phyloP scores from a whole-genome alignment of 208 protist species.

The Wallacemonas collosoma region DNA sequence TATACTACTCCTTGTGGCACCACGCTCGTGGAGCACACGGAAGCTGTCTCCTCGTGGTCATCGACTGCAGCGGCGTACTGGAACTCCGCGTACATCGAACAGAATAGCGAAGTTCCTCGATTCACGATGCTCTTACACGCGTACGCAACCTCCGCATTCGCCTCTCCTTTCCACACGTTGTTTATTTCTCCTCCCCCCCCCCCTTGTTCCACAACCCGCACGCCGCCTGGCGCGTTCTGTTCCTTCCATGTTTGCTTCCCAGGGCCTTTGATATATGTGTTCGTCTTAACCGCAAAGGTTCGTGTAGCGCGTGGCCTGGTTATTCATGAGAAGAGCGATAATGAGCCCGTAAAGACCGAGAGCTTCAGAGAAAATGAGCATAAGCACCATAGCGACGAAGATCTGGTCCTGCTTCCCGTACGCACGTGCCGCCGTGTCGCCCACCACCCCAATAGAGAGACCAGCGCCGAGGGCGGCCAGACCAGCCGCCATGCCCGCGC shows the following conservation, averaged over 20 bases:
- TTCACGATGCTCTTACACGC: too few species aligned
- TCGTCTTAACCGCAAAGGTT: slow-evolving; percentile 45
- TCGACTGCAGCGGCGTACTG: too few species aligned
- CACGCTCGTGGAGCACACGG: too few species aligned
- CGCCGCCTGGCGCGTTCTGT: too few species aligned
- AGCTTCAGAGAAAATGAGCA: slow-evolving; percentile 99
- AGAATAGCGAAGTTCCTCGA: too few species aligned
- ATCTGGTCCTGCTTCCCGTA: slow-evolving; percentile 97
- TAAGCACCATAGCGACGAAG: slow-evolving; percentile 99
- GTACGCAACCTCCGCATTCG: too few species aligned
- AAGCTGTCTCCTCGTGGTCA: too few species aligned
- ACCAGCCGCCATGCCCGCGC: slow-evolving; percentile 96
- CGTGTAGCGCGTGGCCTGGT: slow-evolving; percentile 84
- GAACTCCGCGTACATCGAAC: too few species aligned
- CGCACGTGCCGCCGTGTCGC: slow-evolving; percentile 94
- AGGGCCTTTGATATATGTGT: too few species aligned
- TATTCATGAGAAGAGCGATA: slow-evolving; percentile 96
- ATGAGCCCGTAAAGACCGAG: slow-evolving; percentile 99
- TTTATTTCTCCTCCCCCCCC: background rate
- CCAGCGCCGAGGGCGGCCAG: slow-evolving; percentile 96
- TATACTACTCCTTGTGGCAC: too few species aligned
- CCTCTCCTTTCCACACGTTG: background rate
- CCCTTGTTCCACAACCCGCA: background rate
- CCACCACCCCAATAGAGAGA: slow-evolving; percentile 99
- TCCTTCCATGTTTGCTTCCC: too few species aligned